These are phyloP conservation scores for Ehretia macrophylla DNA, from an alignment of 257 asterid species.

Conservation along the genomic window DNA sequence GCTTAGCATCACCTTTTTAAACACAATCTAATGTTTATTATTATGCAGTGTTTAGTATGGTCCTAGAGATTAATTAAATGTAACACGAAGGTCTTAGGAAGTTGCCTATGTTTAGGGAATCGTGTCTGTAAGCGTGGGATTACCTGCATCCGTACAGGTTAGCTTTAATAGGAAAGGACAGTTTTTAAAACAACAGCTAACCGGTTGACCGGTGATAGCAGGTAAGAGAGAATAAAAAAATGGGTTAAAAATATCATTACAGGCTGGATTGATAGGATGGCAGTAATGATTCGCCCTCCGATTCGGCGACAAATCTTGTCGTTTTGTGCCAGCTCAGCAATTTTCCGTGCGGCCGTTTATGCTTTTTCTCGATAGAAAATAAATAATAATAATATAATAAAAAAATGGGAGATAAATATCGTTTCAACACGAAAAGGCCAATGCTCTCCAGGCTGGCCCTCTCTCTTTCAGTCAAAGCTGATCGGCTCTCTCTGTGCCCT, in stretches of 20 bases:
- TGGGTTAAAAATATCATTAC: constrained; percentile 22
- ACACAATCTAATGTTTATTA: not conserved
- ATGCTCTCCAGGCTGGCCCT: constrained; percentile 75
- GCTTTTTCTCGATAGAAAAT: not conserved
- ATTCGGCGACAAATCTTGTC: constrained; percentile 90
- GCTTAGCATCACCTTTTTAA: not conserved
- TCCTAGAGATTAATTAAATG: not conserved
- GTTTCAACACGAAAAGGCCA: constrained; percentile 32
- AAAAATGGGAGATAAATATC: constrained; percentile 21
- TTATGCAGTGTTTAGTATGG: not conserved
- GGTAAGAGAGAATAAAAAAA: constrained; percentile 7
- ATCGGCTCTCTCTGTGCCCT: constrained; percentile 20
- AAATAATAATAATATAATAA: not conserved
- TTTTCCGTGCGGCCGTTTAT: constrained; percentile 67
- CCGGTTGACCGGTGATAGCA: constrained; percentile 16
- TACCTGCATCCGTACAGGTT: constrained; percentile 55
- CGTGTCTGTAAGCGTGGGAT: constrained; percentile 37
- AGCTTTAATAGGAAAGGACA: constrained; percentile 15
- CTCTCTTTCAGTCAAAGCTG: constrained; percentile 53
- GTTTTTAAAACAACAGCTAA: constrained; percentile 10
- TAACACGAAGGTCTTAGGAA: constrained; percentile 30
- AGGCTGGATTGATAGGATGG: constrained; percentile 75
- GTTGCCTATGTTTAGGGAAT: constrained; percentile 27
- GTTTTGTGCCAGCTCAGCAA: constrained; percentile 59
- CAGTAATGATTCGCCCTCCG: constrained; percentile 78